phyloP scores from a whole-genome alignment of 2,329 filamentous ascomycete genomes.

The Alternaria triticimaculans region DNA sequence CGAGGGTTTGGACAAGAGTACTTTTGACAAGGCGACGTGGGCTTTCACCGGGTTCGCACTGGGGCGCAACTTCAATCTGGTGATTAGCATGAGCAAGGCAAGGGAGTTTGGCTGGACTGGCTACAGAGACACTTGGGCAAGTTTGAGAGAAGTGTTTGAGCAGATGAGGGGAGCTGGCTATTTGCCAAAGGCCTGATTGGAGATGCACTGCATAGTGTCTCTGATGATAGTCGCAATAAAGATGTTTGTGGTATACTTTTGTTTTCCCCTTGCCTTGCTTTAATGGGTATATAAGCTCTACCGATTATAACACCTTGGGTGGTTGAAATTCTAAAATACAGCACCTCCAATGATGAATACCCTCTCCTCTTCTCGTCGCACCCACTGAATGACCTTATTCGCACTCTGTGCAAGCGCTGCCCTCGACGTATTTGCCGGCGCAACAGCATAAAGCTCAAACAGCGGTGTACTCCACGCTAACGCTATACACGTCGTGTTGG shows the following conservation, averaged over 20 bases:
- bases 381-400: conserved; percentile 90
- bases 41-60: conserved; percentile 53
- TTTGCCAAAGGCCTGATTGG: conserved; percentile 12
- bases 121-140: conserved; percentile 47
- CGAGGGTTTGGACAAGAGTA: conserved; percentile 47
- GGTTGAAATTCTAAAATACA: conserved; percentile 60
- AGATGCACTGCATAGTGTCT: not conserved
- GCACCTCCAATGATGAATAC: conserved; percentile 98
- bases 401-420: conserved; percentile 80
- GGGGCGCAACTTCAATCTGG: conserved; percentile 51
- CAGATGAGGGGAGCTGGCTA: conserved; percentile 40
- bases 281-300: not conserved
- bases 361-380: conserved; percentile 87
- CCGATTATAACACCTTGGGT: not conserved
- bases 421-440: conserved; percentile 70
- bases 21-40: conserved; percentile 56
- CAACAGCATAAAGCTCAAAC: conserved; percentile 96
- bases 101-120: conserved; percentile 55
- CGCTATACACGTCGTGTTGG: conserved; percentile 72
- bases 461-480: conserved; percentile 89
- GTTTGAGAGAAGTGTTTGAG: conserved; percentile 46
- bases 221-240: not conserved
- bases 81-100: conserved; percentile 56
- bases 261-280: not conserved
- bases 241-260: not conserved